phyloP scores from a whole-genome alignment of 768 basidiomycete species.

The Ramaria sp. region DNA sequence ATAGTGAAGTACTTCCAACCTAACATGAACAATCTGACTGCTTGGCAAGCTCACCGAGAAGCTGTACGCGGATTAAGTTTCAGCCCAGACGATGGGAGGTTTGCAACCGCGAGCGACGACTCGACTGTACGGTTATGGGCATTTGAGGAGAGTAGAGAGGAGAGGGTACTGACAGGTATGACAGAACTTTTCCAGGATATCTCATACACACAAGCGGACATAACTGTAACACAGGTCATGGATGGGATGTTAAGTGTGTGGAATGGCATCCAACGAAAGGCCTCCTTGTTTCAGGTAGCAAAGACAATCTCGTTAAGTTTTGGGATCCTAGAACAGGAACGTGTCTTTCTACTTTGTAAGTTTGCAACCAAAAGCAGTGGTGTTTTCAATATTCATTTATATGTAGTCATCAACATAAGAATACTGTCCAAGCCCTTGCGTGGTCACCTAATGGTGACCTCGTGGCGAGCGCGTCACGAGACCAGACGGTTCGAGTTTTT shows the following conservation, averaged over 20 bases:
- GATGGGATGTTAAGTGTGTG: constrained; percentile 97
- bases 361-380: constrained; percentile 5
- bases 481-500: constrained; percentile 91
- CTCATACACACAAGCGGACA: neutral
- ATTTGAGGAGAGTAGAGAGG: constrained; percentile 84
- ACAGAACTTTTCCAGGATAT: neutral
- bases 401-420: constrained; percentile 87
- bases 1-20: constrained; percentile 98
- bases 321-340: constrained; percentile 97
- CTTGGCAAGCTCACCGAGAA: constrained; percentile 90
- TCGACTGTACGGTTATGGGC: constrained; percentile 92
- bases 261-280: constrained; percentile 99
- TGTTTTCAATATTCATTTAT: neutral
- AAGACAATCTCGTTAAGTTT: constrained; percentile 98
- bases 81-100: constrained; percentile 82
- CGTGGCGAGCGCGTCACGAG: constrained; percentile 89
- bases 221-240: constrained; percentile 57
- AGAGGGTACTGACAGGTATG: constrained; percentile 75
- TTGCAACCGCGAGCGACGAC: constrained; percentile 94
- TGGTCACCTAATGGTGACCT: constrained; percentile 96
- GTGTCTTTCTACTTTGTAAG: constrained; percentile 81
- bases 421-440: constrained; percentile 83
- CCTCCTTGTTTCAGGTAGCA: constrained; percentile 86
- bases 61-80: constrained; percentile 87
- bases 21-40: constrained; percentile 97